Percentiles rank a stretch among this genome's conserved stretches.
phyloP scores from a whole-genome alignment of 2,329 filamentous ascomycete species.

The Trichothecium roseum region DNA sequence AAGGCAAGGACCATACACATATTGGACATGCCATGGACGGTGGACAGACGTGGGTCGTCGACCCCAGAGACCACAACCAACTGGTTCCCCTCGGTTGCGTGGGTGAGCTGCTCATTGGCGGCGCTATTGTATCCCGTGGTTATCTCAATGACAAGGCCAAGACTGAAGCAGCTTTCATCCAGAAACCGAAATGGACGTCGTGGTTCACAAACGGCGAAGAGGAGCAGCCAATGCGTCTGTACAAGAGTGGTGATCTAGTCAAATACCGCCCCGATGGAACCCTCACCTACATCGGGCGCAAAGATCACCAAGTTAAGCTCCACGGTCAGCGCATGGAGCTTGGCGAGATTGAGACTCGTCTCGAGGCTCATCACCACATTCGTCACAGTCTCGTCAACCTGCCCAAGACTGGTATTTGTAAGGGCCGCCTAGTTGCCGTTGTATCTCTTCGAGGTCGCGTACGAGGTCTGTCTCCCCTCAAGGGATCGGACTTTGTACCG shows the following conservation, averaged over 20 bases:
- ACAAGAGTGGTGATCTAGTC: constrained; percentile 38
- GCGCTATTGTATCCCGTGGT: constrained; percentile 6
- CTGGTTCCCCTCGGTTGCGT: constrained; percentile 4
- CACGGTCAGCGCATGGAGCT: constrained; percentile 44
- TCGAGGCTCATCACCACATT: constrained; percentile 46
- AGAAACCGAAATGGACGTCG: constrained; percentile 3
- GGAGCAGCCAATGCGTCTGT: constrained; percentile 18
- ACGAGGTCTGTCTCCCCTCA: neutral
- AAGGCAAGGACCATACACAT: constrained; percentile 8
- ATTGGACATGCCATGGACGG: constrained; percentile 6
- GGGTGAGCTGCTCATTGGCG: constrained; percentile 34
- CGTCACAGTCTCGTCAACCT: constrained; percentile 30
- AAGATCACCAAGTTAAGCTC: constrained; percentile 50
- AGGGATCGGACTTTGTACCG: neutral
- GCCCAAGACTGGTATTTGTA: constrained; percentile 17
- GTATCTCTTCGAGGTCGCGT: neutral
- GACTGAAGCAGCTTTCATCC: constrained; percentile 6
- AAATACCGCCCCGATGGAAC: constrained; percentile 26
- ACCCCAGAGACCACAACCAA: constrained; percentile 5
- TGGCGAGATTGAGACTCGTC: constrained; percentile 24
- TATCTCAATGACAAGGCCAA: constrained; percentile 6
- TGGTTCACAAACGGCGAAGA: neutral
- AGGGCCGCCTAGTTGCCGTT: constrained; percentile 1
- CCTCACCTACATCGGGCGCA: constrained; percentile 37
- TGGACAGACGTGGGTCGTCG: constrained; percentile 12